Evolutionary conservation across 2,329 filamentous ascomycete species (phyloP).

Genomic region (Ophiostoma piceae): DNA sequence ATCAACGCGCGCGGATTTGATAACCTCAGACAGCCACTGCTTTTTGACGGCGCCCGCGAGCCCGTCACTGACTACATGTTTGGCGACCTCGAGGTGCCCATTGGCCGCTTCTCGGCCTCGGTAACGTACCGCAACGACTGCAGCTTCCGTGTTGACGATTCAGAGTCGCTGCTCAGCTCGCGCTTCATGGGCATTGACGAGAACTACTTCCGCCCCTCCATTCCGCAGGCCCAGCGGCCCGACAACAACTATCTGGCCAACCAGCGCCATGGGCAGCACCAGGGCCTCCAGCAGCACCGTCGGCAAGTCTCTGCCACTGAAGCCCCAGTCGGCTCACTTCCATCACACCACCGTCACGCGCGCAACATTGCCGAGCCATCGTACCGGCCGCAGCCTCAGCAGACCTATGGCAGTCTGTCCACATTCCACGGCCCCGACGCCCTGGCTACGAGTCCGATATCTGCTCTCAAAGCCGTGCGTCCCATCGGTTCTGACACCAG

Average conservation of each 20-base stretch:
- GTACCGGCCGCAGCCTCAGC: conserved; percentile 38
- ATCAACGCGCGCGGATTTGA: conserved; percentile 55
- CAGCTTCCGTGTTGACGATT: conserved; percentile 85
- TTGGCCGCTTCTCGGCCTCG: conserved; percentile 73
- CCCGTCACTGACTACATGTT: conserved; percentile 74
- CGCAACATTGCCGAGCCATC: conserved; percentile 49
- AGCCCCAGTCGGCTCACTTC: conserved; percentile 59
- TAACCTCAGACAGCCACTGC: conserved; percentile 64
- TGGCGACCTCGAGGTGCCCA: conserved; percentile 77
- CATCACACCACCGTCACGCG: conserved; percentile 53
- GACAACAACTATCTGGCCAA: conserved; percentile 28
- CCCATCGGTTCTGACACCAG: conserved; percentile 56
- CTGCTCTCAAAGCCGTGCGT: conserved; percentile 68
- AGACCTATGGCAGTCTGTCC: conserved; percentile 83
- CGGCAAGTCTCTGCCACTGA: conserved; percentile 43
- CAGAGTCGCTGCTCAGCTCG: conserved; percentile 84
- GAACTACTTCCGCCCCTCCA: conserved; percentile 74
- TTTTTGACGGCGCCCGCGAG: conserved; percentile 50
- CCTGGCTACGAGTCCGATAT: conserved; percentile 78
- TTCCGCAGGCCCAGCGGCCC: conserved; percentile 46
- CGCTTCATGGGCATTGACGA: conserved; percentile 90
- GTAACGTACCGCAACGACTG: conserved; percentile 84
- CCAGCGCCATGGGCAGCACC: conserved; percentile 14
- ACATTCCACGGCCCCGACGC: conserved; percentile 80
- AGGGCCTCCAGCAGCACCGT: conserved; percentile 23